phyloP scores from a whole-genome alignment of 1,284 basidiomycete genomes.

The Ceratobasidium sp. region DNA sequence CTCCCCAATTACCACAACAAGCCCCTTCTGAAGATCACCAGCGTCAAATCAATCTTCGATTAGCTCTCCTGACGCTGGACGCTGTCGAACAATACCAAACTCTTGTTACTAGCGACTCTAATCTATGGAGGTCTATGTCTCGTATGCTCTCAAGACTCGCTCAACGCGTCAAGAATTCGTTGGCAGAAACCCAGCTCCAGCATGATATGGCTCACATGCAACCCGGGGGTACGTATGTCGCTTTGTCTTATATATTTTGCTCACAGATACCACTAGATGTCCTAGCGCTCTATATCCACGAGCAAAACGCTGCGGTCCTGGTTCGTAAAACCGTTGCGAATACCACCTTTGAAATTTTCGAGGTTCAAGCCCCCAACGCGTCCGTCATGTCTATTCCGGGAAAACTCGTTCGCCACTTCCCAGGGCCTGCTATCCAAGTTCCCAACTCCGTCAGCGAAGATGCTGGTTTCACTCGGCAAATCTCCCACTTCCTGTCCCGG shows the following conservation, averaged over 20 bases:
- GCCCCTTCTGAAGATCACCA: conserved; percentile 1
- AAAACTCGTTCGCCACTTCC: conserved; percentile 59
- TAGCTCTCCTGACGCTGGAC: background rate
- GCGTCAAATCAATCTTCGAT: background rate
- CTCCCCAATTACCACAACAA: conserved; percentile 14
- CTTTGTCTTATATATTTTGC: background rate
- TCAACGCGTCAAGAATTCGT: background rate
- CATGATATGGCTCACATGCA: conserved; percentile 5
- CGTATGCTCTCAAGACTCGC: background rate
- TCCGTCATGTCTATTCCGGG: conserved; percentile 59
- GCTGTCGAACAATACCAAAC: background rate
- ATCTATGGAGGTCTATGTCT: background rate
- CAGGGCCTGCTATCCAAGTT: conserved; percentile 52
- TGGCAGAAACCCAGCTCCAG: background rate
- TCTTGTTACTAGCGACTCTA: background rate
- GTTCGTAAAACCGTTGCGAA: conserved; percentile 54
- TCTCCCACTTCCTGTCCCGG: conserved; percentile 57
- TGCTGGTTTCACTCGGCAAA: conserved; percentile 53
- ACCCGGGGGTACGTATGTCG: background rate
- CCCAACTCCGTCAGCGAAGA: conserved; percentile 51
- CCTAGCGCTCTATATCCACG: conserved; percentile 58
- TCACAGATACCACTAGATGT: conserved; percentile 52
- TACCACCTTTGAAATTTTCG: conserved; percentile 61
- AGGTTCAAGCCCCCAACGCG: conserved; percentile 57
- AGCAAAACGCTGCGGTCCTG: conserved; percentile 64